Conservation (phyloP, 2,329 filamentous ascomycete genomes). For the Aspergillus brasiliensis region DNA sequence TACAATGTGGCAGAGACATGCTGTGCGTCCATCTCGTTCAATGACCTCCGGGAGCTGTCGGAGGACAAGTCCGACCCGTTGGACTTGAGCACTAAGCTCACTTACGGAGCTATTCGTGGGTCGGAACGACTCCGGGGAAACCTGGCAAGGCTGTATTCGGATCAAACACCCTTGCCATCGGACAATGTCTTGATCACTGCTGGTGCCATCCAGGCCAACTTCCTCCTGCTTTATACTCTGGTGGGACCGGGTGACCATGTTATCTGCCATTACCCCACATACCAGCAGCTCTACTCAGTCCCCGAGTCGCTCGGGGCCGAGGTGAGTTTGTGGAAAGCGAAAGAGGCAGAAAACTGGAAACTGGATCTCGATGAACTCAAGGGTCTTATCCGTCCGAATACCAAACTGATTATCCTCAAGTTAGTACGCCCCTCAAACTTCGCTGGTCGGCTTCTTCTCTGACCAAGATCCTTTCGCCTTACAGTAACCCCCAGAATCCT, state of each 20-base stretch:
- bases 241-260: constrained; percentile 77
- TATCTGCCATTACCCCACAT: constrained; percentile 83
- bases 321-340: constrained; percentile 74
- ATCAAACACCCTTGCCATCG: constrained; percentile 30
- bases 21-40: constrained; percentile 71
- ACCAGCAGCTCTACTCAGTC: constrained; percentile 79
- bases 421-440: constrained; percentile 16
- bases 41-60: constrained; percentile 65
- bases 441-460: background rate
- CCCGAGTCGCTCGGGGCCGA: constrained; percentile 74
- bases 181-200: constrained; percentile 75
- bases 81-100: constrained; percentile 28
- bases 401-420: constrained; percentile 65
- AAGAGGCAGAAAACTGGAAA: constrained; percentile 65
- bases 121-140: constrained; percentile 29
- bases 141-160: constrained; percentile 39
- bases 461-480: background rate
- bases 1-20: constrained; percentile 81
- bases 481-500: constrained; percentile 75
- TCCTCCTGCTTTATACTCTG: constrained; percentile 73
- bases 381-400: constrained; percentile 56
- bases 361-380: constrained; percentile 69
- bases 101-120: constrained; percentile 31
- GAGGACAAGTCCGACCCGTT: constrained; percentile 34
- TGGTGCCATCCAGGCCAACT: constrained; percentile 84